Conservation (phyloP, 345 rosid genomes). For the Salix suchowensis region DNA sequence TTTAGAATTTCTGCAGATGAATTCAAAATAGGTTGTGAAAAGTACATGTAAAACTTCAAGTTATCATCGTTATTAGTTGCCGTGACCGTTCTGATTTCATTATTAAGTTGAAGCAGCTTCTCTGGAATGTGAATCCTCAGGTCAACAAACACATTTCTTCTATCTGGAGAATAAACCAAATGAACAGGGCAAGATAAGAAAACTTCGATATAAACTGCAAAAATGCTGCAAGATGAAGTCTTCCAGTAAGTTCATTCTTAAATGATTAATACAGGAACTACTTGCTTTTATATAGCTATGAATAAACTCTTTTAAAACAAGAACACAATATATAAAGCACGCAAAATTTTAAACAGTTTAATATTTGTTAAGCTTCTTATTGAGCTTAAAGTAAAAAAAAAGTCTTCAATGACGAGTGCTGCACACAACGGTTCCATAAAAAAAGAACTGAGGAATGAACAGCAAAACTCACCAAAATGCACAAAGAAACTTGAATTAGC, state of each 20-base stretch:
- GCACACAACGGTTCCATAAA: not conserved
- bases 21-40: constrained; percentile 71
- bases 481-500: constrained; percentile 61
- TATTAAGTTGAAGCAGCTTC: constrained; percentile 55
- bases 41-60: constrained; percentile 68
- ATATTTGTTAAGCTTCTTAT: not conserved
- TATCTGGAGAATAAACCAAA: constrained; percentile 43
- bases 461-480: constrained; percentile 60
- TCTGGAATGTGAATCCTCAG: constrained; percentile 67
- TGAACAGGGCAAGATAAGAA: constrained; percentile 7
- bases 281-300: not conserved
- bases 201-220: not conserved
- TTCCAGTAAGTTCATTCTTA: not conserved
- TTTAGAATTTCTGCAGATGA: constrained; percentile 57
- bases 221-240: not conserved
- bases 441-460: not conserved
- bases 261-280: not conserved
- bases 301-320: not conserved
- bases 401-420: not conserved
- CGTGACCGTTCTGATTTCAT: constrained; percentile 62
- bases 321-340: not conserved
- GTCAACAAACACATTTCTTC: constrained; percentile 64
- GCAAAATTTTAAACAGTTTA: not conserved
- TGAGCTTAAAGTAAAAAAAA: not conserved
- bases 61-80: constrained; percentile 64